These are phyloP conservation scores for Cytospora mali DNA, from an alignment of 2,329 filamentous ascomycete species.

Conservation along the genomic window DNA sequence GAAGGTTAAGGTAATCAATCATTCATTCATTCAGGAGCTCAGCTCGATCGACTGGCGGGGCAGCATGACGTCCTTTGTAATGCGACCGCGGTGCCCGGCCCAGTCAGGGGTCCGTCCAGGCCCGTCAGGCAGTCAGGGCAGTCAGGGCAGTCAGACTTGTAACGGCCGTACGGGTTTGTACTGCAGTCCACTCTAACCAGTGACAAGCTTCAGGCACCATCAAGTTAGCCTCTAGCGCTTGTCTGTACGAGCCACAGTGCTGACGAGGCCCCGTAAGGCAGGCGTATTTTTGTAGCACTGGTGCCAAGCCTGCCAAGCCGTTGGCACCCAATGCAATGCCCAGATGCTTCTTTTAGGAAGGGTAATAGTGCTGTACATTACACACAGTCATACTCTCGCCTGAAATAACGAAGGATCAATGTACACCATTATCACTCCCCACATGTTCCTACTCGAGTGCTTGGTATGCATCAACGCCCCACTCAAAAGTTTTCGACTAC, in stretches of 20 bases:
- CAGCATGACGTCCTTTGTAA: background rate
- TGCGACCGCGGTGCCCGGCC: background rate
- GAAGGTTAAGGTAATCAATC: conserved; percentile 14
- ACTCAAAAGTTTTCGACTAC: background rate
- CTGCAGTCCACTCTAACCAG: background rate
- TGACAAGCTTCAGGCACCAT: background rate
- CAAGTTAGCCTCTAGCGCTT: background rate
- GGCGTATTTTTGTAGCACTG: conserved; percentile 1
- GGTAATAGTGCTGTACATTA: background rate
- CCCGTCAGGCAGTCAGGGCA: too few species aligned
- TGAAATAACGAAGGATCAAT: rapidly evolving
- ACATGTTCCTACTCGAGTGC: background rate
- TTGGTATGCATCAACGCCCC: too few species aligned
- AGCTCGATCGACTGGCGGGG: background rate
- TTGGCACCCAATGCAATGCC: conserved; percentile 6
- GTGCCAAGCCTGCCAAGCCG: background rate
- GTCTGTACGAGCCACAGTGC: background rate
- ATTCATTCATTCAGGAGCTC: background rate
- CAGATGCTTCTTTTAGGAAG: background rate
- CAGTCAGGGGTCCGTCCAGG: background rate
- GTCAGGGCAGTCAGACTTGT: too few species aligned
- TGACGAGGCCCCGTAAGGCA: conserved; percentile 19
- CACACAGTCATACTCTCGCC: background rate
- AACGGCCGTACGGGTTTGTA: background rate
- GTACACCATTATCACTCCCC: background rate